phyloP scores from a whole-genome alignment of 2,329 filamentous ascomycete species.

The Penicillium griseofulvum region DNA sequence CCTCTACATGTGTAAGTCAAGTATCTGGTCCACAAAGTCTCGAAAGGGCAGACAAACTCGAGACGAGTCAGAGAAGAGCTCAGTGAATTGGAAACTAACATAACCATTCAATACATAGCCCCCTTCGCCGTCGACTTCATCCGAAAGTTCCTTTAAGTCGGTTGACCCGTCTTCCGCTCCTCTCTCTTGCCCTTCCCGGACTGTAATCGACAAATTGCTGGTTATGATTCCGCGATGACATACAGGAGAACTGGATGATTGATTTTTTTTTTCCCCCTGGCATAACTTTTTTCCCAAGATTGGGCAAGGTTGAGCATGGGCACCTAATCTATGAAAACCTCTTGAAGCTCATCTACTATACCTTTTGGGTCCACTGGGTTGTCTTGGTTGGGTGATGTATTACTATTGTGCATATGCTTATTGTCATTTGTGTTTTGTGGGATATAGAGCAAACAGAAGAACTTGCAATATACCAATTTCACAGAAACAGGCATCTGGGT shows the following conservation, averaged over 20 bases:
- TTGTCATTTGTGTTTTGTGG: constrained; percentile 17
- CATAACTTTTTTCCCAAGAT: neutral
- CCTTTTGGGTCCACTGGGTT: neutral
- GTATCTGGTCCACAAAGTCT: neutral
- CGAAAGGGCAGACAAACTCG: neutral
- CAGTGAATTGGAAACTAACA: neutral
- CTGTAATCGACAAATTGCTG: constrained; percentile 7
- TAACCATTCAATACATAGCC: constrained; percentile 29
- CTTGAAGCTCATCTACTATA: constrained; percentile 1
- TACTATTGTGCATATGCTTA: constrained; percentile 33
- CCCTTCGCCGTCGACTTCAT: constrained; percentile 52
- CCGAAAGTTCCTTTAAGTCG: constrained; percentile 45
- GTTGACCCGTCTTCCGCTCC: constrained; percentile 1
- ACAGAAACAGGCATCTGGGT: too few species aligned
- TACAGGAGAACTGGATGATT: constrained; percentile 1
- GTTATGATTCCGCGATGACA: constrained; percentile 6
- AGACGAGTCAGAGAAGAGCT: neutral
- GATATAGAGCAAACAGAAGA: constrained; percentile 19
- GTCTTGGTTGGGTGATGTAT: constrained; percentile 33
- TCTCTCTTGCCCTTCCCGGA: neutral
- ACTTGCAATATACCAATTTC: constrained; percentile 12
- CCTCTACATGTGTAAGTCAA: constrained; percentile 60
- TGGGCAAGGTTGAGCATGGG: neutral
- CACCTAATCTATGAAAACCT: neutral
- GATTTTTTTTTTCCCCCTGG: constrained; percentile 3